These are phyloP conservation scores for Linaria vulgaris DNA, from an alignment of 257 asterid species.

Conservation along the genomic window DNA sequence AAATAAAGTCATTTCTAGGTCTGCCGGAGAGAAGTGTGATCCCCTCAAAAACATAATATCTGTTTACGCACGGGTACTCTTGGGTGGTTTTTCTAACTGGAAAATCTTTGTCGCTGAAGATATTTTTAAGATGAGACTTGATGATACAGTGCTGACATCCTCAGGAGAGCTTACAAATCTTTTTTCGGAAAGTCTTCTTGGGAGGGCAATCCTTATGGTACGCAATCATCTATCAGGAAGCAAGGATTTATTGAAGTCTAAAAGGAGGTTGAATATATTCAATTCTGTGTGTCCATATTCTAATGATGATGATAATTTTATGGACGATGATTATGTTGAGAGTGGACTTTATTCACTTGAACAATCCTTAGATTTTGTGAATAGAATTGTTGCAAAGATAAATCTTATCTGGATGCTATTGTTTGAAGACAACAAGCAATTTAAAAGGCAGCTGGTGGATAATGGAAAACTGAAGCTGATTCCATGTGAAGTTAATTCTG, in stretches of 20 bases:
- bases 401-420: slow-evolving; percentile 60
- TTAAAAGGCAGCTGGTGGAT: slow-evolving; percentile 33
- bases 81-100: slow-evolving; percentile 62
- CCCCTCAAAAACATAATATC: slow-evolving; percentile 41
- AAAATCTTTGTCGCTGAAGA: slow-evolving; percentile 45
- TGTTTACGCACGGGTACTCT: slow-evolving; percentile 51
- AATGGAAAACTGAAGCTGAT: slow-evolving; percentile 28
- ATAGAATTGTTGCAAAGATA: slow-evolving; percentile 67
- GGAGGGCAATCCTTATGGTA: slow-evolving; percentile 53
- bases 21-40: slow-evolving; percentile 40
- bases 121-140: slow-evolving; percentile 44
- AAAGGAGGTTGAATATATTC: slow-evolving; percentile 54
- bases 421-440: slow-evolving; percentile 35
- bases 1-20: slow-evolving; percentile 42
- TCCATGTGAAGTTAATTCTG: slow-evolving; percentile 37
- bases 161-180: slow-evolving; percentile 45
- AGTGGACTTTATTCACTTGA: slow-evolving; percentile 40
- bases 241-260: slow-evolving; percentile 40
- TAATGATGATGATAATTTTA: slow-evolving; percentile 44
- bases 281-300: slow-evolving; percentile 55
- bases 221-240: slow-evolving; percentile 39
- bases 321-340: slow-evolving; percentile 47
- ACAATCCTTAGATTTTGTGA: slow-evolving; percentile 57
- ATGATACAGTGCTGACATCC: slow-evolving; percentile 42
- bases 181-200: slow-evolving; percentile 67